Base-by-base conservation (phyloP, 2,329 filamentous ascomycete species). In the Xylogone sp. region DNA sequence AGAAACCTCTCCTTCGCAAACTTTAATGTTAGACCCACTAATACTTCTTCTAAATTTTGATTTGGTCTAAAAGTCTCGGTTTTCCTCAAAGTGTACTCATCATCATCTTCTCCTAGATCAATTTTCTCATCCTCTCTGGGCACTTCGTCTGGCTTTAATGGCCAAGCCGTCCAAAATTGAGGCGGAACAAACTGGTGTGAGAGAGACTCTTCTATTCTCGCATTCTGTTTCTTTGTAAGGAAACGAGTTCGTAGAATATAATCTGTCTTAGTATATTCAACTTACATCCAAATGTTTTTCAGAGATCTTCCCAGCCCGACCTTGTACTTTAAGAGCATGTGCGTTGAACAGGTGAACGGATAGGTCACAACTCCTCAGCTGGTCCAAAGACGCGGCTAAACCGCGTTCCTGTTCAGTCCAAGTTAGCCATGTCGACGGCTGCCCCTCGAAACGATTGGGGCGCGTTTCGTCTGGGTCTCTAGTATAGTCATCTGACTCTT, bases 81-180 rank as follows among this genome's bases (percentile, higher is more conserved):
- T 52, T 68, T 73, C 49, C 74, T 76, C 27, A 81, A 70, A 0
- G 76, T 83, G 62, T 76, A 82, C 12, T 60, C 64, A 24, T 81
- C 77, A 49, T 79, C 70, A 6, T 74, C 71, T 46, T 81, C 75
- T 21, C 68, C 61, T 7, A 65, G 65, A 54, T 65, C 71, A 57
- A 72, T 75, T 48, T 73, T 66, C 54, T 88, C 78, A 19, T 73
- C 72, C 13, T 75, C 72, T 16, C 73, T 70, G 1, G 88, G 88
- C 7, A 94, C 83, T 21, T 77, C 70, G 7, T 74, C 70, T 3
- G 79, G 74, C 19, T 76, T 75, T 62, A 95, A 67, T 3, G 93
- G 93, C 93, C 93, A 97, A 0, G 91, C 88, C 18, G 88, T 89
- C 92, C 93, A 97, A 3, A 65, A 57, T 53, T 78, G 81, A 0